phyloP scores from a whole-genome alignment of 176 grass and related monocot species.

The Triticum dicoccoides region DNA sequence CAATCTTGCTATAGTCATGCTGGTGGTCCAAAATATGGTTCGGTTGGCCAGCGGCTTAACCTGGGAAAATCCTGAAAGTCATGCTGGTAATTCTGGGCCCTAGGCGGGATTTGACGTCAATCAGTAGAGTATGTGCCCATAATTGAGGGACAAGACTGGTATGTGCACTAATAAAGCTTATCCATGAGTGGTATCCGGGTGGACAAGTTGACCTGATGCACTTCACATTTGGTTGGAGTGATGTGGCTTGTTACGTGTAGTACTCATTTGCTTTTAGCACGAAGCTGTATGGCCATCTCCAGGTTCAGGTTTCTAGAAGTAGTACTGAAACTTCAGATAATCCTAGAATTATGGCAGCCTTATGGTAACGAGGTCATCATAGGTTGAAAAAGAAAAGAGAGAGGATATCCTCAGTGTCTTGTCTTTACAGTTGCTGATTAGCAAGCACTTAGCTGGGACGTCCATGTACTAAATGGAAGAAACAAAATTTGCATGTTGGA shows the following conservation, averaged over 20 bases:
- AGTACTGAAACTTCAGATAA: background rate
- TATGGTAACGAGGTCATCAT: background rate
- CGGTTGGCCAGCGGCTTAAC: background rate
- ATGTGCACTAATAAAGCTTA: conserved; percentile 28
- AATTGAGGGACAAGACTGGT: background rate
- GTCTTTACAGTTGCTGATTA: background rate
- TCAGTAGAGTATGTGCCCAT: conserved; percentile 10
- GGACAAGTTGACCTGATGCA: conserved; percentile 11
- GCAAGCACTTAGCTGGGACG: background rate
- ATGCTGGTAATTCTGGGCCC: background rate
- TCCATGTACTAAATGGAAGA: background rate
- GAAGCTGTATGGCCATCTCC: background rate
- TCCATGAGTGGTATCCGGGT: conserved; percentile 28
- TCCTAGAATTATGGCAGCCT: background rate
- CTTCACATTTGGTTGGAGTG: background rate
- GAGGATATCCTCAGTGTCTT: background rate
- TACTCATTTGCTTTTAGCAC: background rate
- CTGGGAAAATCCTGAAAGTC: background rate
- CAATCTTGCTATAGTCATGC: too few relatives aligned
- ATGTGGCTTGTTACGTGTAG: background rate
- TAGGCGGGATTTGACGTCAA: background rate
- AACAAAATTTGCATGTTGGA: background rate
- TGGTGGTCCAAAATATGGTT: background rate
- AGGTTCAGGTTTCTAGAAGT: background rate
- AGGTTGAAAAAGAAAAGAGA: background rate